Evolutionary conservation across 495 filamentous ascomycete genomes (phyloP), one percentile per base, ranked within the genome.

Genomic region (Penicillium odoratum): DNA sequence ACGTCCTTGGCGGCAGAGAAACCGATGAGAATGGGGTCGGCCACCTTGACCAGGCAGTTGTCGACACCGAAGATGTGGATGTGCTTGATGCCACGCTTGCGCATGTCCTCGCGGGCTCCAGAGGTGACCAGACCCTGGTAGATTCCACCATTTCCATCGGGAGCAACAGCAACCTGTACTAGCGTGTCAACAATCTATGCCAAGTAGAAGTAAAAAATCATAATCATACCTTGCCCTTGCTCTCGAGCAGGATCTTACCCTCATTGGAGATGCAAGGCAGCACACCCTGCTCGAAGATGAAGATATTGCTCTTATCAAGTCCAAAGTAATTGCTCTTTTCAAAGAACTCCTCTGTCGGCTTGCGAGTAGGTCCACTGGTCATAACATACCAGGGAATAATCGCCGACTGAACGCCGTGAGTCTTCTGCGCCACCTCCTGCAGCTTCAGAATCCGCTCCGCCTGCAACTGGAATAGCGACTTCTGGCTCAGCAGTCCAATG

Each of bases 371-470:
- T 9, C 94, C 94, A 64, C 91, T 96, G 58, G 94, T 99, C 94
- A 99, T 99, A 67, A 99, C 88, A 77, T 98, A 99, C 94, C 94
- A 99, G 7, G 94, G 95, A 31, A 99, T 86, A 7, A 87, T 82
- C 31, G 89, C 88, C 56, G 83, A 80, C 61, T 77, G 71, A 57
- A 85, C 86, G 16, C 83, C 82, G 49, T 86, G 81, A 57, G 83
- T 79, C 78, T 89, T 86, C 53, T 83, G 77, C n/a, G 92, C 92
- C 54, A 98, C 75, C 53, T 84, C 68, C 74, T 98, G 90, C n/a
- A 97, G 74, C 78, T 90, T 93, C 56, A 77, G 75, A 64, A 99
- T 99, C 44, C 95, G 78, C 84, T 99, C 91, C 15, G 88, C 94
- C 74, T 98, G 95, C 54, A 98, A 88, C 78, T 97, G 91, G 82